Evolutionary conservation across 2,329 filamentous ascomycete genomes (phyloP).

Genomic region (Pyrenochaeta sp.): DNA sequence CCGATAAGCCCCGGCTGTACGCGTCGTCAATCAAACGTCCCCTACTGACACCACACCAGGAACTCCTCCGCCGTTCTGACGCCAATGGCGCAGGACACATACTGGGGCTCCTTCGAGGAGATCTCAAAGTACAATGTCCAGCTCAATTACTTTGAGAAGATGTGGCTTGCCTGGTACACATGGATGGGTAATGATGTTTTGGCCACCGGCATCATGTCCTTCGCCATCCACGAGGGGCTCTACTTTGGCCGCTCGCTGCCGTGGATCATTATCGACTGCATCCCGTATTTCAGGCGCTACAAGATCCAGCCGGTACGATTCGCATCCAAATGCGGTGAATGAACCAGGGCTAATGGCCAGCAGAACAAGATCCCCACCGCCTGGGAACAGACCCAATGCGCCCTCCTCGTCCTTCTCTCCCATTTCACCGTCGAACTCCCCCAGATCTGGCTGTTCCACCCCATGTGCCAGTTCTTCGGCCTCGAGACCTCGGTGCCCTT

Average conservation of each 20-base stretch:
- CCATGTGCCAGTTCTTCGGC: conserved; percentile 90
- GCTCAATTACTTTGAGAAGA: conserved; percentile 83
- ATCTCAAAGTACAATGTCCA: conserved; percentile 79
- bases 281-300: conserved; percentile 88
- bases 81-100: conserved; percentile 60
- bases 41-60: conserved; percentile 36
- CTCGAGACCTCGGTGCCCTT: conserved; percentile 90
- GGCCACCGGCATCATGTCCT: conserved; percentile 97
- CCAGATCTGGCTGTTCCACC: conserved; percentile 99
- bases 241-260: conserved; percentile 94
- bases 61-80: conserved; percentile 45
- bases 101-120: conserved; percentile 71
- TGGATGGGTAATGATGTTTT: conserved; percentile 98
- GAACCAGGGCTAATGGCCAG: conserved; percentile 20
- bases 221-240: conserved; percentile 89
- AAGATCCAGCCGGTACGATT: conserved; percentile 85
- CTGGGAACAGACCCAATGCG: conserved; percentile 93
- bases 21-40: no score
- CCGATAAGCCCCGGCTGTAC: conserved; percentile 11
- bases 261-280: conserved; percentile 89
- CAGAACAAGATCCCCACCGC: conserved; percentile 87
- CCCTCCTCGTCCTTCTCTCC: conserved; percentile 87
- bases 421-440: conserved; percentile 98
- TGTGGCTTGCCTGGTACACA: conserved; percentile 96
- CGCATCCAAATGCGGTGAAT: background rate